Conservation (phyloP, 75 land plant genomes). For the Adiantum capillusveneris region DNA sequence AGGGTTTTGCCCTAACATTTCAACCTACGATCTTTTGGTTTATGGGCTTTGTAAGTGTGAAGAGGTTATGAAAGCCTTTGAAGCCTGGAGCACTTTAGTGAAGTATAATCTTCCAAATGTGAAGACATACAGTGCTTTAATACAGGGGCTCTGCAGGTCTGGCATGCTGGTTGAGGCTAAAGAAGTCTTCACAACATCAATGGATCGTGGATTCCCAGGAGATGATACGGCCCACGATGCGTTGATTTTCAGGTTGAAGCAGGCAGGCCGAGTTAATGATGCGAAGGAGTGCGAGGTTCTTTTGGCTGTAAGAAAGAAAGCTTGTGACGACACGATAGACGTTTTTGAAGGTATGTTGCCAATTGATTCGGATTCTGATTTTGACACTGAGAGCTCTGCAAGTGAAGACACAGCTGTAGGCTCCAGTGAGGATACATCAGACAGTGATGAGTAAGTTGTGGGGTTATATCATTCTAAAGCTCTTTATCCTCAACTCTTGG, state of each 20-base stretch:
- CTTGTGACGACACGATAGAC: not conserved
- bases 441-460: too few species aligned
- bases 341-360: too few species aligned
- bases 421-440: too few species aligned
- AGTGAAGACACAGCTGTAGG: too few species aligned
- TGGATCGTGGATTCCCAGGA: not conserved
- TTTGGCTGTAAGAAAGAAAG: not conserved
- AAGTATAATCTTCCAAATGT: not conserved
- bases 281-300: not conserved
- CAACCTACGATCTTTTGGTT: conserved; percentile 39
- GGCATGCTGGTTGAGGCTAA: not conserved
- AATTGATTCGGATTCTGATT: too few species aligned
- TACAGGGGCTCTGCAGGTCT: not conserved
- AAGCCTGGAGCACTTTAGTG: conserved; percentile 31
- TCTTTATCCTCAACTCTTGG: too few species aligned
- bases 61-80: conserved; percentile 29
- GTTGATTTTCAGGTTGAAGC: conserved; percentile 1
- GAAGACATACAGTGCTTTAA: not conserved
- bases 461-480: too few species aligned
- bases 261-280: conserved; percentile 4
- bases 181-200: not conserved
- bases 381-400: too few species aligned
- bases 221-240: conserved; percentile 1
- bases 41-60: conserved; percentile 41
- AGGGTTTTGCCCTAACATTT: conserved; percentile 29